Conservation (phyloP, 176 grass and related monocot genomes). For the Dactylis glomerata region DNA sequence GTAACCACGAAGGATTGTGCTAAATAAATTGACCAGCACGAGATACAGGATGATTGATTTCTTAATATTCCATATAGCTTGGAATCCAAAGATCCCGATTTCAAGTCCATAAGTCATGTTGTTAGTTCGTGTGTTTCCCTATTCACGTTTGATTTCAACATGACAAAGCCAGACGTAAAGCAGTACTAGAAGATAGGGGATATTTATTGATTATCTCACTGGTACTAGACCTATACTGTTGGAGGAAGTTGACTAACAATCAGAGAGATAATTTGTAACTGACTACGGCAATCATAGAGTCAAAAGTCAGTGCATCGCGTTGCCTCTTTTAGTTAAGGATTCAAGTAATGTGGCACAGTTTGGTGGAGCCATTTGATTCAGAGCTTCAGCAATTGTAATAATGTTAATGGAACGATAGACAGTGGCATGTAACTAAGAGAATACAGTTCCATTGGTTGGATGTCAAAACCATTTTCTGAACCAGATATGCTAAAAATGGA, state of each 20-base stretch:
- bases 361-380: neutral
- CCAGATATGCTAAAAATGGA: neutral
- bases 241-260: neutral
- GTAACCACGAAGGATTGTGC: neutral
- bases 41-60: neutral
- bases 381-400: neutral
- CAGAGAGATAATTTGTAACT: neutral
- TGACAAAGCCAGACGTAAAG: neutral
- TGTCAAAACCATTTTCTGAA: neutral
- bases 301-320: neutral
- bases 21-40: neutral
- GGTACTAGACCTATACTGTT: slow-evolving; percentile 5
- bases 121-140: neutral
- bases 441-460: neutral
- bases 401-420: neutral
- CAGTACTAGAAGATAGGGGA: neutral
- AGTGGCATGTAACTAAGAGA: neutral
- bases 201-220: neutral
- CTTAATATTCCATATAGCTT: slow-evolving; percentile 24
- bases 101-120: neutral
- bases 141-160: neutral
- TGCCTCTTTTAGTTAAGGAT: neutral
- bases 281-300: neutral
- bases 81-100: neutral
- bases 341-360: neutral